Conservation (phyloP, 2,329 filamentous ascomycete species). For the Ophiostoma montium region DNA sequence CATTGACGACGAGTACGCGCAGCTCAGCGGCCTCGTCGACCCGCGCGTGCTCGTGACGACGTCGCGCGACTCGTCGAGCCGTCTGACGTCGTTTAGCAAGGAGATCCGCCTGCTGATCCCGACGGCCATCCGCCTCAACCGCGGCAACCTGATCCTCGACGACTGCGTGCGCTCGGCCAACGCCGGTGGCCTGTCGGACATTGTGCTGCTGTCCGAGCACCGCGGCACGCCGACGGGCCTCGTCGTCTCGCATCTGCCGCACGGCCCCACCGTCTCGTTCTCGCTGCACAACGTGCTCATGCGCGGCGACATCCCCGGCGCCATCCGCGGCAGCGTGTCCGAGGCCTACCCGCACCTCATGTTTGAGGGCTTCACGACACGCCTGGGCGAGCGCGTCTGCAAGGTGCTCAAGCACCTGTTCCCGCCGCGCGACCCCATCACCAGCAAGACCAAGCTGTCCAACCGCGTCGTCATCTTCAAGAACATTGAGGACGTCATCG, state of each 20-base stretch:
- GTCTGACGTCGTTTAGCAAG: constrained; percentile 82
- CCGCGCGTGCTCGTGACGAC: constrained; percentile 71
- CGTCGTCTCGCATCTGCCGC: constrained; percentile 64
- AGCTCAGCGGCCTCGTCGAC: constrained; percentile 82
- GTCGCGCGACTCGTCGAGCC: constrained; percentile 70
- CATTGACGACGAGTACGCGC: constrained; percentile 78
- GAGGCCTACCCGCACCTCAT: constrained; percentile 91
- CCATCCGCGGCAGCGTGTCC: constrained; percentile 71
- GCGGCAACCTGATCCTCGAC: constrained; percentile 76
- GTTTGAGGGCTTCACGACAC: constrained; percentile 82
- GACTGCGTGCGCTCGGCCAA: constrained; percentile 76
- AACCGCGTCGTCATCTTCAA: constrained; percentile 86
- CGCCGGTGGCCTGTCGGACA: constrained; percentile 65
- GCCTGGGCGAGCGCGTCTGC: constrained; percentile 66
- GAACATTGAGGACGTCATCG: constrained; percentile 86
- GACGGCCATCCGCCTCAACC: constrained; percentile 76
- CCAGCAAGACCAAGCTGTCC: constrained; percentile 60
- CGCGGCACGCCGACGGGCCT: constrained; percentile 83
- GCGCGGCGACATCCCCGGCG: constrained; percentile 82
- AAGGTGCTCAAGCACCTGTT: constrained; percentile 92
- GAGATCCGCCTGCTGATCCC: constrained; percentile 63
- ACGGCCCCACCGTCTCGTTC: constrained; percentile 73
- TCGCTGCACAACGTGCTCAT: constrained; percentile 85
- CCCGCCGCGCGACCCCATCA: constrained; percentile 68
- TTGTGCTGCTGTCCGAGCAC: constrained; percentile 83